Base-by-base conservation (phyloP, 2,329 filamentous ascomycete species). In the Claviceps humidiphila region DNA sequence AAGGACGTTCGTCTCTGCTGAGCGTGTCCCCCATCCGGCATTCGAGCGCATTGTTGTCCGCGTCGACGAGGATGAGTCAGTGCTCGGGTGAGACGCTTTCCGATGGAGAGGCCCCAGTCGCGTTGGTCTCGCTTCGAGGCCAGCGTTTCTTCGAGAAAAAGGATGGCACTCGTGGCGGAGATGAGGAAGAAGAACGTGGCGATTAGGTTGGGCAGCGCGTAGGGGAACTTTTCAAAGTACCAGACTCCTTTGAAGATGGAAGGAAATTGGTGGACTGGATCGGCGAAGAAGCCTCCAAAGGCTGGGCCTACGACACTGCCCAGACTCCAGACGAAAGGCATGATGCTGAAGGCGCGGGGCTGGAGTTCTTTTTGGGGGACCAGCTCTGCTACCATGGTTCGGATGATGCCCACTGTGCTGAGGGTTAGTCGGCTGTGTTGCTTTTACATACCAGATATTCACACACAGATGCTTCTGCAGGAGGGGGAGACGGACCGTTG, bases 351-450 rank as follows among this genome's bases (percentile, higher is more conserved):
- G 0, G 93, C 93, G 50, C 82, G 75, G 0, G 91, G 90, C 63
- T 96, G 91, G 6, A 95, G 74, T 62, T 89, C 85, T 64, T 79
- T 89, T 65, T 93, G 82, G 0, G 89, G 87, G 1, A 95, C 89
- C 76, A 96, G 82, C 66, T 96, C 91, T 0, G 91, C 91, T 2
- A 96, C 89, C 71, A 93, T 89, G 16, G 89, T 95, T 58, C 90
- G 74, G 57, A 96, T 84, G 56, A 96, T 96, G 1, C 93, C 87
- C n/a, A 91, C 84, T 82, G 50, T 14, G 6, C 39, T 11, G 14
- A 14, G 45, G 17, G 38, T 53, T 39, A 53, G 51, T 44, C 16
- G 26, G 8, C 6, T 24, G 14, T 17, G 22, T 9, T 20, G 11
- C 37, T 7, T n/a, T 16, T 22, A 11, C 5, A 26, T 8, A 14